A percentile compares a stretch with the other conserved stretches of the same genome.
phyloP scores from a whole-genome alignment of 768 basidiomycete genomes.

The Collybia sordida region DNA sequence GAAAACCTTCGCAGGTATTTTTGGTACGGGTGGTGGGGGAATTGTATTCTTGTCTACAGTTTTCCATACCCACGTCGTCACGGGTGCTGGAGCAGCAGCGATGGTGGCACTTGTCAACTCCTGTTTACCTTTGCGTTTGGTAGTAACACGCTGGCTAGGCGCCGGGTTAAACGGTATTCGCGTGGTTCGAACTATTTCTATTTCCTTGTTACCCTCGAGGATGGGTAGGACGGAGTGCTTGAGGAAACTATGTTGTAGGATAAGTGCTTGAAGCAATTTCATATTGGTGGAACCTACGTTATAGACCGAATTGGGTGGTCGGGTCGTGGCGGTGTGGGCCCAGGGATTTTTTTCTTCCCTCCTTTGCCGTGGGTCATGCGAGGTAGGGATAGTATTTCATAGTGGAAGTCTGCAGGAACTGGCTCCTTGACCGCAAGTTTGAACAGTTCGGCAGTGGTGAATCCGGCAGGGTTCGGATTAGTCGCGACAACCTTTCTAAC shows the following conservation, averaged over 20 bases:
- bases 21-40: background rate
- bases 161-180: conserved; percentile 21
- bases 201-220: conserved; percentile 37
- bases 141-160: conserved; percentile 11
- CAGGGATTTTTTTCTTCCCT: conserved; percentile 2
- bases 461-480: conserved; percentile 25
- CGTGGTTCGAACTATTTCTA: conserved; percentile 41
- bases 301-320: conserved; percentile 56
- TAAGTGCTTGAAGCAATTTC: background rate
- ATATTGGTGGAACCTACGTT: conserved; percentile 31
- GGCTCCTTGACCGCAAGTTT: conserved; percentile 29
- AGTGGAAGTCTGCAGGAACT: conserved; percentile 25
- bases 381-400: conserved; percentile 8
- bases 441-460: conserved; percentile 38
- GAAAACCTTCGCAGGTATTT: conserved; percentile 13
- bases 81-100: conserved; percentile 13
- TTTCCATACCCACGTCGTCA: conserved; percentile 44
- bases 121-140: conserved; percentile 14
- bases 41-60: conserved; percentile 9
- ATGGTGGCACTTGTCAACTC: conserved; percentile 16
- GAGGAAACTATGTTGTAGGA: conserved; percentile 41
- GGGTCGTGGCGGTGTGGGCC: conserved; percentile 33
- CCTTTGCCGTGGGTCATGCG: background rate
- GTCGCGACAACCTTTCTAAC: conserved; percentile 28
- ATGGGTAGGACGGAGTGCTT: conserved; percentile 51